Percentiles rank a stretch among this genome's conserved stretches.
phyloP scores from a whole-genome alignment of 1,284 basidiomycete species.

The Wolfiporia cocos region DNA sequence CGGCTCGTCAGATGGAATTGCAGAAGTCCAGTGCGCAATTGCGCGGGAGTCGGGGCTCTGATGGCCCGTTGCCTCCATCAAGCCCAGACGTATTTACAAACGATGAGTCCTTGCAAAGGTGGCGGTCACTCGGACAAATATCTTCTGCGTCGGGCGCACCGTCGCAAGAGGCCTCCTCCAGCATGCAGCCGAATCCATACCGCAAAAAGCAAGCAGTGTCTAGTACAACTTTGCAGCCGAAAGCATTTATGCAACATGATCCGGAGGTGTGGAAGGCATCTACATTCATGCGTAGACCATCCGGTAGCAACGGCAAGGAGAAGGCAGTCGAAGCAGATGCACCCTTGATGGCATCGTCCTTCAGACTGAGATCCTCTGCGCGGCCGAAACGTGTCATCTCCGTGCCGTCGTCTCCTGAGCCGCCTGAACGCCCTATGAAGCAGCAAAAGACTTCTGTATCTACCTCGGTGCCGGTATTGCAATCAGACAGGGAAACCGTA shows the following conservation, averaged over 20 bases:
- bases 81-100: conserved; percentile 10
- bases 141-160: no score
- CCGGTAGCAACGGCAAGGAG: background rate
- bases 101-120: conserved; percentile 9
- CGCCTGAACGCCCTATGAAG: conserved; percentile 9
- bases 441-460: conserved; percentile 10
- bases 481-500: no score
- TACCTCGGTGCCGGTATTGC: no score
- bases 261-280: conserved; percentile 13
- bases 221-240: no score
- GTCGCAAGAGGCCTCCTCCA: no score
- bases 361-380: no score
- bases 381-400: conserved; percentile 2
- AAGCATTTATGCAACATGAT: no score
- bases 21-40: no score
- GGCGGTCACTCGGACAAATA: background rate
- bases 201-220: no score
- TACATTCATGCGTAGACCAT: conserved; percentile 14
- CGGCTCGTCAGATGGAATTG: no score
- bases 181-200: no score
- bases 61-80: conserved; percentile 5
- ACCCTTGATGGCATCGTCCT: no score
- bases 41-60: conserved; percentile 5
- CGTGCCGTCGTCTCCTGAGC: conserved; percentile 2
- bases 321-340: background rate